Percentiles rank a stretch among this genome's conserved stretches.
phyloP scores from a whole-genome alignment of 106 monocot species.

The Dioscorea zingiberensis region DNA sequence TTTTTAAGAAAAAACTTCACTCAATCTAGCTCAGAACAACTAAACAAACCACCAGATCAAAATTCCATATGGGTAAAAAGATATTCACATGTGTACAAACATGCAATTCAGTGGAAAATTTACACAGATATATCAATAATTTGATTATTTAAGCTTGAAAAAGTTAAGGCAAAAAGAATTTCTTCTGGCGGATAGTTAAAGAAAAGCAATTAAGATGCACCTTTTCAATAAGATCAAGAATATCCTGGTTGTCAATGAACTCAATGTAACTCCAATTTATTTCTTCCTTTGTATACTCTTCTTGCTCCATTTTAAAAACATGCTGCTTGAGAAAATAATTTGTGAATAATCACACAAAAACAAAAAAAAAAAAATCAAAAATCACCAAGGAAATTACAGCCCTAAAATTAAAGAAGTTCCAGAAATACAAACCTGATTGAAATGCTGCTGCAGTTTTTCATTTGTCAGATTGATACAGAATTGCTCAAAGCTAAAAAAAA shows the following conservation, averaged over 20 bases:
- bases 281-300: constrained; percentile 66
- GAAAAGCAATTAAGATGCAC: constrained; percentile 12
- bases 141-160: no score
- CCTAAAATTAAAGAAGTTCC: not conserved
- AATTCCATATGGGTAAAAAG: no score
- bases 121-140: no score
- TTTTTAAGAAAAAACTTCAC: no score
- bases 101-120: no score
- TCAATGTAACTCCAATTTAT: constrained; percentile 65
- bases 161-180: no score
- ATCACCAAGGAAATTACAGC: not conserved
- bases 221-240: constrained; percentile 68
- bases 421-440: constrained; percentile 47
- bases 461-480: constrained; percentile 72
- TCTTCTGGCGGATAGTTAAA: no score
- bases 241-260: constrained; percentile 58
- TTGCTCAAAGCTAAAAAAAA: constrained; percentile 55
- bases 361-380: not conserved
- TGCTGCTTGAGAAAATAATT: constrained; percentile 20
- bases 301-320: constrained; percentile 67
- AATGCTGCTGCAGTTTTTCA: constrained; percentile 72
- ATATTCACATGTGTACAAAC: no score
- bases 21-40: no score
- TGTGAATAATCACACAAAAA: not conserved
- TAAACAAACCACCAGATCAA: no score